These are phyloP conservation scores for Trichomonas vaginalis DNA, from an alignment of 208 protist genomes.

Conservation along the genomic window DNA sequence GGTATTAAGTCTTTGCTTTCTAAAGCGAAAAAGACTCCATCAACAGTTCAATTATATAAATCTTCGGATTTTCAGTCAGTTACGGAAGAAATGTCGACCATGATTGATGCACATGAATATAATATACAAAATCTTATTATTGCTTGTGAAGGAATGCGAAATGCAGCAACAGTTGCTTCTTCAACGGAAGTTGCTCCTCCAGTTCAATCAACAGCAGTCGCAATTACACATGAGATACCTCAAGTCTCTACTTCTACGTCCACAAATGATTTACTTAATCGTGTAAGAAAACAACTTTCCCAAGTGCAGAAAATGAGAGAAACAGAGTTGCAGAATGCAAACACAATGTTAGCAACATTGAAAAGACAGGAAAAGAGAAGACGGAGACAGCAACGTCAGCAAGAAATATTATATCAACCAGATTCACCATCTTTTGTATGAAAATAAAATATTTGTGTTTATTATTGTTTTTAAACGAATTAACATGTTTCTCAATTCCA, in stretches of 20 bases:
- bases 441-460: not conserved
- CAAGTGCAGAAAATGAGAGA: not conserved
- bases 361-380: not conserved
- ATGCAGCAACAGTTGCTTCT: not conserved
- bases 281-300: not conserved
- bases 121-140: not conserved
- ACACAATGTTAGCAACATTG: not conserved
- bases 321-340: not conserved
- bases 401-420: not conserved
- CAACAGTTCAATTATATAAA: not conserved
- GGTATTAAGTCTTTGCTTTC: not conserved
- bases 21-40: not conserved
- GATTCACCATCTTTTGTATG: not conserved
- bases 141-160: not conserved
- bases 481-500: too few relatives aligned
- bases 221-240: not conserved
- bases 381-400: not conserved
- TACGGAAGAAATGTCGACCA: not conserved
- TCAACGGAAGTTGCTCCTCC: not conserved
- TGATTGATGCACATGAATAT: not conserved
- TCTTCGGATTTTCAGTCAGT: not conserved
- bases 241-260: not conserved
- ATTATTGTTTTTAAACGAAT: not conserved
- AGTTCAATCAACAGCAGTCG: not conserved
- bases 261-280: not conserved